Base-by-base conservation (phyloP, 2,329 filamentous ascomycete genomes). In the Ceratocystis lukuohia region DNA sequence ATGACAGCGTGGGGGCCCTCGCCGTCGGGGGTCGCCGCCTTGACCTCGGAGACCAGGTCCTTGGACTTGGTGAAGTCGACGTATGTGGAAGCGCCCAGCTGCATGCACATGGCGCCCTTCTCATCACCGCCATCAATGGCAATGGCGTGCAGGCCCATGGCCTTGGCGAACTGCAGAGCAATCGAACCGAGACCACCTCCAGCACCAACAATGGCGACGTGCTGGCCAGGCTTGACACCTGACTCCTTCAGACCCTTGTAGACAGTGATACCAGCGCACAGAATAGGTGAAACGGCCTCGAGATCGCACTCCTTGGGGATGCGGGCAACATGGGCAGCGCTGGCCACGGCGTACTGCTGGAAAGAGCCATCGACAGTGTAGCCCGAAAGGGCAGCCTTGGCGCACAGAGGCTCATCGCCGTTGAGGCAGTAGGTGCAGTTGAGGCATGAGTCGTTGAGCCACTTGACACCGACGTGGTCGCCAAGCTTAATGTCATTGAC, bases 291-390 rank as follows among this genome's bases (percentile, higher is more conserved):
- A 67, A 95, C 81, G 64, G 84, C 85, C 73, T 92, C 91, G 57
- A 96, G 85, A 68, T 84, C 80, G 69, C 87, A 83, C 17, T 88
- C 84, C 76, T 92, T 88, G 70, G 89, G 88, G 70, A 96, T 87
- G 71, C 87, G 85, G 33, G 91, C 89, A 17, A 94, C 85, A 76
- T 96, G 89, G 20, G 88, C 84, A 17, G 91, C 91, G 76, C 96
- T 95, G 71, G 86, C 91, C 71, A 96, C 84, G 75, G 84, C 85
- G 79, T 96, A 96, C 80, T 96, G 86, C 80, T 96, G 92, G 83
- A 96, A 96, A 53, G 87, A 86, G 41, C 92, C 92, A 74, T 96
- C 89, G 74, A 96, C 91, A 3, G 90, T 95, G 82, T 95, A 96
- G 66, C 93, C 93, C 0, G 91, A 95, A 50, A 96, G 83, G 45